phyloP scores from a whole-genome alignment of 129 eudicot genomes.

The Arctium lappa region DNA sequence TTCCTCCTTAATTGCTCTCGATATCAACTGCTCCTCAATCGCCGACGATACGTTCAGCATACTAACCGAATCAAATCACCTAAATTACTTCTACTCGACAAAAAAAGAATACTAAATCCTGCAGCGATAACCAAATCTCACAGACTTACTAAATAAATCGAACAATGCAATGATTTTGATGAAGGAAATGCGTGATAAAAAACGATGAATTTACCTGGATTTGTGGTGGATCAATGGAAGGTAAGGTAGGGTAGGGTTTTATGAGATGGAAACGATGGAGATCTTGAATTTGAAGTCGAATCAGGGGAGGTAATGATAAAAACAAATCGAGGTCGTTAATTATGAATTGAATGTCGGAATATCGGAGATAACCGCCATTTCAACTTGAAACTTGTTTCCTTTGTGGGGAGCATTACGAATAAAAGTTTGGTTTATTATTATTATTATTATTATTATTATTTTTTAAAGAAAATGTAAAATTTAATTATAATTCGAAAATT shows the following conservation, averaged over 20 bases:
- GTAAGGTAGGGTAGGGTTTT: conserved; percentile 33
- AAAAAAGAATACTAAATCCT: conserved; percentile 10
- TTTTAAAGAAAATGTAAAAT: no score
- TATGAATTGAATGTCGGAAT: conserved; percentile 27
- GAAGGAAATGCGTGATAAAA: conserved; percentile 5
- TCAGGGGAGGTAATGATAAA: conserved; percentile 5
- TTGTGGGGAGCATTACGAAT: conserved; percentile 6
- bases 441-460: no score
- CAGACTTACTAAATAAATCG: not conserved
- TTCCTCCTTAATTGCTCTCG: conserved; percentile 89
- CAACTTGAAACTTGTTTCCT: not conserved
- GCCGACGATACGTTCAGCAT: conserved; percentile 77
- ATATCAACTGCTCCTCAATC: conserved; percentile 85
- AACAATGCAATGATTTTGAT: not conserved
- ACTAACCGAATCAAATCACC: conserved; percentile 22
- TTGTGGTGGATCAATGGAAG: conserved; percentile 24
- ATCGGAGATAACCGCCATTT: conserved; percentile 21
- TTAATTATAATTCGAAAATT: no score
- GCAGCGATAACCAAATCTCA: not conserved
- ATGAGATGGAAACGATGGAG: conserved; percentile 20
- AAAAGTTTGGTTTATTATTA: not conserved
- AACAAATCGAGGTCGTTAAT: conserved; percentile 8
- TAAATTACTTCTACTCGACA: conserved; percentile 16
- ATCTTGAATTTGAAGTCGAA: not conserved
- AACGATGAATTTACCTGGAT: conserved; percentile 2